Conservation (phyloP, 805 yeast genomes). For the Dipodascus albidus region DNA sequence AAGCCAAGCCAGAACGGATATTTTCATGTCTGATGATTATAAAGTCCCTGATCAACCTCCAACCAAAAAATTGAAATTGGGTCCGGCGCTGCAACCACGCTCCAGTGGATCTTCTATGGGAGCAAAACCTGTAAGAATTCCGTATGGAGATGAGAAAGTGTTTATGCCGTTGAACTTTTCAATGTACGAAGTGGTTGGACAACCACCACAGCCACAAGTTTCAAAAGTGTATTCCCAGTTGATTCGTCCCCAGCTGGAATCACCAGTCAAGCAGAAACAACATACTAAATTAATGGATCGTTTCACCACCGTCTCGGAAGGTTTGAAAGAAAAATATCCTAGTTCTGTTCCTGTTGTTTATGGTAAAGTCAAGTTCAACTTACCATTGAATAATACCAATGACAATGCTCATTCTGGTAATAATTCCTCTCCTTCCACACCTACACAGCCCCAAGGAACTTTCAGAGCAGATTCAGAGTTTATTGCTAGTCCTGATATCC, state of each 20-base stretch:
- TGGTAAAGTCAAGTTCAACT: conserved; percentile 16
- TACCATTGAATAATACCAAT: neutral
- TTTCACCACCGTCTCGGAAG: conserved; percentile 18
- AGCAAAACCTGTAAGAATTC: neutral
- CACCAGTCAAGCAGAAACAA: conserved; percentile 22
- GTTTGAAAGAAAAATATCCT: conserved; percentile 10
- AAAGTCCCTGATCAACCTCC: neutral
- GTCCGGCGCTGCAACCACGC: conserved; percentile 3
- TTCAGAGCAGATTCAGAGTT: conserved; percentile 1
- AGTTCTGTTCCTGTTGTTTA: conserved; percentile 21
- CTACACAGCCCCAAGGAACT: conserved; percentile 1
- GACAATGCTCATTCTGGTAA: neutral
- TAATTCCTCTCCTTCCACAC: neutral
- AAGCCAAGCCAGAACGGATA: conserved; percentile 8
- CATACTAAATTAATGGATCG: conserved; percentile 17
- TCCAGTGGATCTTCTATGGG: conserved; percentile 4
- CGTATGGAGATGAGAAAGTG: neutral
- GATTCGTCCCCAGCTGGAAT: conserved; percentile 25
- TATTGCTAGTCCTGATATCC: neutral
- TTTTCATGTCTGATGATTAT: conserved; percentile 5
- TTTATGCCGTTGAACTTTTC: conserved; percentile 17
- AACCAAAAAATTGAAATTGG: neutral
- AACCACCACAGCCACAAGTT: conserved; percentile 14
- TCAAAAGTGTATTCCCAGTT: conserved; percentile 21
- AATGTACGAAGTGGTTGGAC: conserved; percentile 13